These are phyloP conservation scores for Coniella vitis DNA, from an alignment of 2,329 filamentous ascomycete species.

Conservation along the genomic window DNA sequence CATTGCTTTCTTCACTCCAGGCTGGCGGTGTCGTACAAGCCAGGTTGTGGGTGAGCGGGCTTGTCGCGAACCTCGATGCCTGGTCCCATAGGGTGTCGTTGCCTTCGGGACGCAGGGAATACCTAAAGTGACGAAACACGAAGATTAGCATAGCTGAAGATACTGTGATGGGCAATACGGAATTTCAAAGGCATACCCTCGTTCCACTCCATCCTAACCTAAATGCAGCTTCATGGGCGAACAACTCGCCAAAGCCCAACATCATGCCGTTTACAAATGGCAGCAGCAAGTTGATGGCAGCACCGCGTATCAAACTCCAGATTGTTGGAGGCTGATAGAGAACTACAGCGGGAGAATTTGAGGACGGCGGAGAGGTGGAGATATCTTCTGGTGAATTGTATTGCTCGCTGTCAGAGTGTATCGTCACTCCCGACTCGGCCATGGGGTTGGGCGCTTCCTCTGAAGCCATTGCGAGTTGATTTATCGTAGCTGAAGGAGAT, in stretches of 20 bases:
- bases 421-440: constrained; percentile 67
- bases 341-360: constrained; percentile 62
- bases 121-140: constrained; percentile 32
- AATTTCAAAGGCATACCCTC: constrained; percentile 59
- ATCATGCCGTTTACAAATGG: constrained; percentile 98
- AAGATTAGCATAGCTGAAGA: not conserved
- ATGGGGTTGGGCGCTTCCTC: constrained; percentile 48
- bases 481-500: not conserved
- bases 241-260: constrained; percentile 93
- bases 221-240: constrained; percentile 93
- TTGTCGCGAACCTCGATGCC: constrained; percentile 75
- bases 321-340: constrained; percentile 85
- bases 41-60: constrained; percentile 48
- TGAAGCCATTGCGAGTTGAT: constrained; percentile 40
- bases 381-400: constrained; percentile 65
- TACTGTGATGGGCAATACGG: not conserved
- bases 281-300: constrained; percentile 89
- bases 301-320: constrained; percentile 78
- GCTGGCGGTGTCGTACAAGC: constrained; percentile 59
- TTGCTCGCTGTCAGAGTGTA: constrained; percentile 77
- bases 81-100: constrained; percentile 63
- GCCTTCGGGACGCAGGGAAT: constrained; percentile 54
- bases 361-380: constrained; percentile 54
- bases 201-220: constrained; percentile 89
- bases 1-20: constrained; percentile 47